Percentiles rank a stretch among this genome's conserved stretches.
phyloP scores from a whole-genome alignment of 371 early-diverging fungal genomes.

The Mortierella sp. region DNA sequence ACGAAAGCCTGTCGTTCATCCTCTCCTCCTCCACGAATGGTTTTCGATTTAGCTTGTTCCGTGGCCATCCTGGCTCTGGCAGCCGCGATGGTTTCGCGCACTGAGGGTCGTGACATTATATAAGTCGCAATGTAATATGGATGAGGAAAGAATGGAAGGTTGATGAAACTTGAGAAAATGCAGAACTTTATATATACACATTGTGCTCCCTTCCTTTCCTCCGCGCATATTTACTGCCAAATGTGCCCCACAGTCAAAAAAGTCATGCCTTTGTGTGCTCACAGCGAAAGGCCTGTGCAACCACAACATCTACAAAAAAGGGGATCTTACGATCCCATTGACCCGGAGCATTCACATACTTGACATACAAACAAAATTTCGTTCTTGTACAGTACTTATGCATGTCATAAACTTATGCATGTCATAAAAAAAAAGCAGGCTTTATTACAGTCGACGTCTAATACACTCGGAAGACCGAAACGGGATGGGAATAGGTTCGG shows the following conservation, averaged over 20 bases:
- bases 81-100: conserved; percentile 55
- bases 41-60: conserved; percentile 38
- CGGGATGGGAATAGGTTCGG: neutral
- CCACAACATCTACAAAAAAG: neutral
- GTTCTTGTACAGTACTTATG: neutral
- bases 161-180: neutral
- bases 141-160: neutral
- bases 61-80: conserved; percentile 41
- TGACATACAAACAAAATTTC: neutral
- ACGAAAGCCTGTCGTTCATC: conserved; percentile 50
- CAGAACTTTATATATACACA: neutral
- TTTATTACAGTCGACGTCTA: conserved; percentile 1
- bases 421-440: neutral
- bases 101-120: conserved; percentile 51
- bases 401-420: neutral
- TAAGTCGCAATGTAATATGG: neutral
- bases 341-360: neutral
- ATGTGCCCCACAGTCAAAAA: neutral
- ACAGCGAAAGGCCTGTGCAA: neutral
- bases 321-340: neutral
- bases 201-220: conserved; percentile 1
- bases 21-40: conserved; percentile 48
- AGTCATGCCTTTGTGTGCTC: neutral
- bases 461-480: neutral
- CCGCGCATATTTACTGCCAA: neutral